A percentile compares a stretch with the other conserved stretches of the same genome.
These are phyloP conservation scores for Ophiocordyceps camponoti-leonardi DNA, from an alignment of 2,329 filamentous ascomycete species.

Conservation along the genomic window DNA sequence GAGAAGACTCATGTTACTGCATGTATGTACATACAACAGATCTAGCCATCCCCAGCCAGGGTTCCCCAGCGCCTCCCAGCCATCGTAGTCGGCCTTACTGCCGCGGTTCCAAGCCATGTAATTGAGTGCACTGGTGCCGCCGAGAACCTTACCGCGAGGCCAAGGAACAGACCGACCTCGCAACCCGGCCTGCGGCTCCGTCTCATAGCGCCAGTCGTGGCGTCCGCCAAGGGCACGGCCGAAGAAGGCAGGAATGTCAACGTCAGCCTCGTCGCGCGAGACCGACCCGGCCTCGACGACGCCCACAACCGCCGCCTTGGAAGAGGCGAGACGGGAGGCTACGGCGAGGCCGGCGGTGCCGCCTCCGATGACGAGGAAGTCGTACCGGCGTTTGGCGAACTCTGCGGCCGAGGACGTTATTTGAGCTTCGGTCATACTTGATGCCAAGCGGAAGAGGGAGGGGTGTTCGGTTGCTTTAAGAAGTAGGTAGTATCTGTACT, in stretches of 20 bases:
- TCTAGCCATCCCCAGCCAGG: conserved; percentile 37
- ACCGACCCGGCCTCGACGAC: conserved; percentile 16
- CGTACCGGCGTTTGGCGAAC: conserved; percentile 5
- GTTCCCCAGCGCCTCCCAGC: conserved; percentile 41
- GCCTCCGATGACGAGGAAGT: conserved; percentile 30
- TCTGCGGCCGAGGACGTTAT: neutral
- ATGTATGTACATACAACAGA: conserved; percentile 8
- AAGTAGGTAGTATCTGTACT: neutral
- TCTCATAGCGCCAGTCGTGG: conserved; percentile 24
- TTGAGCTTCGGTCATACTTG: neutral
- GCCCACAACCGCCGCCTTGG: conserved; percentile 11
- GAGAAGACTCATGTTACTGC: no score
- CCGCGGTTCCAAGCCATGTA: conserved; percentile 37
- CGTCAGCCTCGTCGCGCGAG: conserved; percentile 17
- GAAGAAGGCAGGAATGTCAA: conserved; percentile 22
- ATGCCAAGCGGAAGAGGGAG: neutral
- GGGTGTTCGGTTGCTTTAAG: neutral
- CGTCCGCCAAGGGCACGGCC: conserved; percentile 17
- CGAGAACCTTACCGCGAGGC: conserved; percentile 33
- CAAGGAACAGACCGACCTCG: conserved; percentile 21
- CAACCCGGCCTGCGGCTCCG: conserved; percentile 18
- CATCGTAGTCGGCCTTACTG: conserved; percentile 30
- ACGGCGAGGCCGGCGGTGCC: conserved; percentile 36
- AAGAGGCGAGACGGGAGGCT: conserved; percentile 24
- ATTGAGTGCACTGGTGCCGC: conserved; percentile 44